These are phyloP conservation scores for Coprinellus micaceus DNA, from an alignment of 768 basidiomycete species.

Conservation along the genomic window DNA sequence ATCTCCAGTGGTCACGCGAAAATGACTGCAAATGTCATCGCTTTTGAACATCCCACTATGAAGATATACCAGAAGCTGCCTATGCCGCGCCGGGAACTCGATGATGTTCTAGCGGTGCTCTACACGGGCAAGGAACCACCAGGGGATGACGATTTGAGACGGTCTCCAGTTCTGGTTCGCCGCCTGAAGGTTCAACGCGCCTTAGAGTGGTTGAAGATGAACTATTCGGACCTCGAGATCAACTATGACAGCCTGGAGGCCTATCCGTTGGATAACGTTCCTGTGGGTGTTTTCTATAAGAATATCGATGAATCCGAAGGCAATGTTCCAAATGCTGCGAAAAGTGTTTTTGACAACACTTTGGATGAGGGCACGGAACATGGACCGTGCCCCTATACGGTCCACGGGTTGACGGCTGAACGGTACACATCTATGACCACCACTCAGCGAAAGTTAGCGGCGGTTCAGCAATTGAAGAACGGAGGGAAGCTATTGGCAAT, in stretches of 20 bases:
- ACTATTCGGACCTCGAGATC: constrained; percentile 32
- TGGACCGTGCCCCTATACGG: constrained; percentile 34
- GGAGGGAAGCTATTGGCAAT: constrained; percentile 25
- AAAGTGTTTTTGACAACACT: constrained; percentile 23
- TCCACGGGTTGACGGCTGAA: constrained; percentile 34
- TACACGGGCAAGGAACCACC: constrained; percentile 28
- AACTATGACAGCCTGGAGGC: constrained; percentile 20
- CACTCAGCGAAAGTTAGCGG: constrained; percentile 18
- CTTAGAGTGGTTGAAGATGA: constrained; percentile 33
- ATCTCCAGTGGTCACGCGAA: not conserved
- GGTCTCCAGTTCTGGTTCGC: constrained; percentile 26
- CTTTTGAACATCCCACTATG: not conserved
- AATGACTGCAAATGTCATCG: constrained; percentile 4
- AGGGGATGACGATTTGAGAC: constrained; percentile 20
- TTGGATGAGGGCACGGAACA: constrained; percentile 24
- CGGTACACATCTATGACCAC: constrained; percentile 18
- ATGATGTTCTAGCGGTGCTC: constrained; percentile 30
- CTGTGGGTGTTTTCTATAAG: constrained; percentile 23
- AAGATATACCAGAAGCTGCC: constrained; percentile 2
- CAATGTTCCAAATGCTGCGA: constrained; percentile 10
- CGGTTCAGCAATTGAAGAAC: constrained; percentile 24
- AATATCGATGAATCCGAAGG: constrained; percentile 17
- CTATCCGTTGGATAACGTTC: constrained; percentile 22
- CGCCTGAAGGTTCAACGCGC: constrained; percentile 21
- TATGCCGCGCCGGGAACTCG: constrained; percentile 14